Percentiles rank a stretch among this genome's conserved stretches.
phyloP scores from a whole-genome alignment of 345 rosid genomes.

The Lumnitzera littorea region DNA sequence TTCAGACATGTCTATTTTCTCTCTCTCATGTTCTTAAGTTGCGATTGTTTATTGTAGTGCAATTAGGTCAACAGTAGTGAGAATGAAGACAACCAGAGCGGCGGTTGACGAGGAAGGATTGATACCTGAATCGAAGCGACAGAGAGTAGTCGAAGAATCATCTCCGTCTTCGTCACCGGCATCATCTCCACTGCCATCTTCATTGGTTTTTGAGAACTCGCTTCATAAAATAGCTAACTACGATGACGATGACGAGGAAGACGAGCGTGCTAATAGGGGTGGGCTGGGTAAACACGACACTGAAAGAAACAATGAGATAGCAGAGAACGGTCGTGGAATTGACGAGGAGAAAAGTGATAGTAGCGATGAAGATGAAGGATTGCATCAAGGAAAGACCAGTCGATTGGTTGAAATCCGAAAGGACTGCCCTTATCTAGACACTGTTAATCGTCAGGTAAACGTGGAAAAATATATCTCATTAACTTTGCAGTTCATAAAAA shows the following conservation, averaged over 20 bases:
- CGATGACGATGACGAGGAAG: slow-evolving; percentile 68
- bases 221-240: slow-evolving; percentile 57
- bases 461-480: neutral
- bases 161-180: slow-evolving; percentile 24
- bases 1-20: no score
- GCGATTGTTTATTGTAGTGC: no score
- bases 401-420: slow-evolving; percentile 69
- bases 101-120: slow-evolving; percentile 30
- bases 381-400: slow-evolving; percentile 24
- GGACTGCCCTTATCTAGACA: slow-evolving; percentile 96
- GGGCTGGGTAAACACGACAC: slow-evolving; percentile 6
- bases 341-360: slow-evolving; percentile 19
- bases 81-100: slow-evolving; percentile 25
- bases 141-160: slow-evolving; percentile 26
- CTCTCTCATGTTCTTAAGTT: no score
- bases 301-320: slow-evolving; percentile 7
- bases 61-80: no score
- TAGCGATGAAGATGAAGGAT: slow-evolving; percentile 33
- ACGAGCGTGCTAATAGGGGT: slow-evolving; percentile 23
- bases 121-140: slow-evolving; percentile 30
- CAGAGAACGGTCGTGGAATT: slow-evolving; percentile 15
- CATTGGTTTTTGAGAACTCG: slow-evolving; percentile 45
- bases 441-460: slow-evolving; percentile 97
- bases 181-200: slow-evolving; percentile 27
- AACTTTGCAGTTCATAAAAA: neutral